phyloP scores from a whole-genome alignment of 225 moss, liverwort and hornwort genomes.

The Pleurozium schreberi region DNA sequence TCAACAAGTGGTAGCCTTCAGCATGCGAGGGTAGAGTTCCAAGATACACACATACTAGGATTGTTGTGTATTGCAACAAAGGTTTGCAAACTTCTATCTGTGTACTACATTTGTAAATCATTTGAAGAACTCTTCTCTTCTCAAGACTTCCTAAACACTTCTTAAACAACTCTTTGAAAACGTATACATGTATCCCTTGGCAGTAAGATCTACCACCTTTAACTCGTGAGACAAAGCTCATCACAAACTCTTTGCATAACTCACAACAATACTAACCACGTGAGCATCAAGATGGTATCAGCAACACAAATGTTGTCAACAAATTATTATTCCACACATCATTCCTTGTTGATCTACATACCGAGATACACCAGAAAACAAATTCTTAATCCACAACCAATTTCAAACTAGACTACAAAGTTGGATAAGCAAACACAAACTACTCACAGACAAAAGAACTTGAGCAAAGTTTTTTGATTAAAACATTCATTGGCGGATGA shows the following conservation, averaged over 20 bases:
- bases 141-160: neutral
- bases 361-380: too few relatives aligned
- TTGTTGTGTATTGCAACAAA: neutral
- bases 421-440: neutral
- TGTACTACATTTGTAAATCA: neutral
- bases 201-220: neutral
- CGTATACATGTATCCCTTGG: rapidly evolving
- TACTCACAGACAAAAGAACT: neutral
- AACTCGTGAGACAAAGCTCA: neutral
- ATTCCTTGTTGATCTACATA: too few relatives aligned
- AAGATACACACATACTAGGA: rapidly evolving
- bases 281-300: neutral
- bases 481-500: too few relatives aligned
- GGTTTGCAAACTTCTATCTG: neutral
- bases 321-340: too few relatives aligned
- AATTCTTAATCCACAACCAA: too few relatives aligned
- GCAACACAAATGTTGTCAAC: too few relatives aligned
- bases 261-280: neutral
- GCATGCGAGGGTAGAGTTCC: too few relatives aligned
- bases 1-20: neutral
- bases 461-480: too few relatives aligned
- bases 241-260: rapidly evolving
- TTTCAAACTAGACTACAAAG: neutral
- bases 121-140: neutral
- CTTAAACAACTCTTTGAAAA: neutral